Conservation (phyloP, 2,329 filamentous ascomycete species). For the Blumeriella jaapii region DNA sequence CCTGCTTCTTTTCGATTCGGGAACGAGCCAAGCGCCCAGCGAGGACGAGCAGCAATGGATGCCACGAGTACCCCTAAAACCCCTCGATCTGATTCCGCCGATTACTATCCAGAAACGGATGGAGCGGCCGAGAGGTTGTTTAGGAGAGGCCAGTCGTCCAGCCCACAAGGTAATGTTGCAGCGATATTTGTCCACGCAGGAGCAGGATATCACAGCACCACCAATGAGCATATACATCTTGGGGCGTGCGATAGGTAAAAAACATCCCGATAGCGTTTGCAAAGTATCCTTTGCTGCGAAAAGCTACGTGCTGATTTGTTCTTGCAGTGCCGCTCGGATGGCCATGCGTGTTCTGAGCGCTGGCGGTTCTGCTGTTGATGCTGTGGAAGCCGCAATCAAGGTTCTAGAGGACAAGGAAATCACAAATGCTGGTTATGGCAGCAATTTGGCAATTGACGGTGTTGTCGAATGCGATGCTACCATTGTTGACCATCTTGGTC, state of each 20-base stretch:
- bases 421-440: conserved; percentile 92
- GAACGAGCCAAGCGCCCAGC: conserved; percentile 7
- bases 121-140: conserved; percentile 21
- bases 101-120: conserved; percentile 17
- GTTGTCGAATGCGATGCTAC: conserved; percentile 91
- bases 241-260: conserved; percentile 73
- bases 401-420: conserved; percentile 88
- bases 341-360: conserved; percentile 72
- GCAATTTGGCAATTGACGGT: conserved; percentile 84
- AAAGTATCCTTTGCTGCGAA: background rate
- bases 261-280: background rate
- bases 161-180: conserved; percentile 32
- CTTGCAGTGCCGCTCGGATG: conserved; percentile 61
- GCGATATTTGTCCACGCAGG: conserved; percentile 95
- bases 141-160: conserved; percentile 11
- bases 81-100: background rate
- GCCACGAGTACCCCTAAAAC: background rate
- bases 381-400: conserved; percentile 79
- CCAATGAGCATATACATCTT: conserved; percentile 78
- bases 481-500: conserved; percentile 79
- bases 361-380: conserved; percentile 74
- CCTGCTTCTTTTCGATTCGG: conserved; percentile 10
- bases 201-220: conserved; percentile 80
- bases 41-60: conserved; percentile 1
- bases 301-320: conserved; percentile 5